Base-by-base conservation (phyloP, 2,329 filamentous ascomycete genomes). In the Pseudogymnoascus sp. region DNA sequence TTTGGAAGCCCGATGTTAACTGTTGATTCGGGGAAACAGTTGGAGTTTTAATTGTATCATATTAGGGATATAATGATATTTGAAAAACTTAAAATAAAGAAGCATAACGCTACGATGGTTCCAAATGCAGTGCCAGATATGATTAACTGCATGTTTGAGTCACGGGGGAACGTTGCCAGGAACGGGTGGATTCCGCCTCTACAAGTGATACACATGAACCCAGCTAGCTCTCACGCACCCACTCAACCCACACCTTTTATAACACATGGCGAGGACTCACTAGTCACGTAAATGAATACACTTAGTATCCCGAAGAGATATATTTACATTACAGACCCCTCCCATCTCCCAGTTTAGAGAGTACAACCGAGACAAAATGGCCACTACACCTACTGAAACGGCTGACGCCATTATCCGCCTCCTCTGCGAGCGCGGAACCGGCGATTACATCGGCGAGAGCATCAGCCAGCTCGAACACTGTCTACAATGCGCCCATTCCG, bases 1-100 rank as follows among this genome's bases (percentile, higher is more conserved):
- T 76, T 68, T 65, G 74, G 74, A 1, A 73, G 70, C 39, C 74
- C 74, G 3, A 76, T 76, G 74, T 65, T 75, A 27, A 76, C 70
- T 5, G 69, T 75, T 33, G 71, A 71, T 31, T 60, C 66, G 12
- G 65, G 66, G 18, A 61, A 68, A 33, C 58, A 60, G 18, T 27
- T 60, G n/a, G 40, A 25, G 10, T 60, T 60, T 60, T 42, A 42
- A 40, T 39, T 25, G 9, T 42, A 42, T 42, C 39, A 42, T 42
- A 42, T 42, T 21, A 42, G 13, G 15, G 39, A 9, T 42, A 25
- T 25, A 42, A 10, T 42, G 10, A n/a, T 21, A 42, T 21, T 42
- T 42, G 9, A 42, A 40, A 31, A 9, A 27, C 9, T 5, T 37
- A 48, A 60, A 37, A 29, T 39, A 60, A 48, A 12, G 15, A 21